Percentiles rank a stretch among this genome's conserved stretches.
phyloP scores from a whole-genome alignment of 225 moss, liverwort and hornwort species.

The Bryoerythrophyllum caledonicum region DNA sequence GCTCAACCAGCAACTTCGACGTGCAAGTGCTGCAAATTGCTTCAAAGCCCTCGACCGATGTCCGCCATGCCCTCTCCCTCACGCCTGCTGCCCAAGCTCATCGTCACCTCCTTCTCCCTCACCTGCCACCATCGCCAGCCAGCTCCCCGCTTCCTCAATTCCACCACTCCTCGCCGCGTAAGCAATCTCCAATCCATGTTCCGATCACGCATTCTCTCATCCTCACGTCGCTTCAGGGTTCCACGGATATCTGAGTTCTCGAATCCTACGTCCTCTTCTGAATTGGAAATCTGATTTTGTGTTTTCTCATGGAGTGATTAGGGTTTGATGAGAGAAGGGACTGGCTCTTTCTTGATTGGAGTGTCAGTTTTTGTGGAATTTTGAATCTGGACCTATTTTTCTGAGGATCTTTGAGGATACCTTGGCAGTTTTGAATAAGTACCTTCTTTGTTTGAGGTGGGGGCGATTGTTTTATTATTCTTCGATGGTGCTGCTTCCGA shows the following conservation, averaged over 20 bases:
- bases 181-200: background rate
- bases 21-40: background rate
- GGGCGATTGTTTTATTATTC: background rate
- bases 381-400: too few relatives aligned
- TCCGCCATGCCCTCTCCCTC: conserved; percentile 32
- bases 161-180: conserved; percentile 20
- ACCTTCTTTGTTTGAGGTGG: background rate
- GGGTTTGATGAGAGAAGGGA: too few relatives aligned
- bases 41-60: conserved; percentile 2
- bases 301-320: background rate
- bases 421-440: background rate
- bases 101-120: conserved; percentile 18
- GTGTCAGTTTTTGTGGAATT: too few relatives aligned
- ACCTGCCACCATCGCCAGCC: background rate
- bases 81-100: conserved; percentile 23
- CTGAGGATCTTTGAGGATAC: background rate
- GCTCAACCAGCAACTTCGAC: background rate
- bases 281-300: background rate
- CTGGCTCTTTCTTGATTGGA: too few relatives aligned
- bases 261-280: too few relatives aligned
- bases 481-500: conserved; percentile 8
- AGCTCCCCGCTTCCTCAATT: background rate
- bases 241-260: background rate
- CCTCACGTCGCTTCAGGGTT: background rate
- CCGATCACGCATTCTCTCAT: background rate